Conservation (phyloP, 1,284 basidiomycete species). For the Erythrobasidium hasegawianum region DNA sequence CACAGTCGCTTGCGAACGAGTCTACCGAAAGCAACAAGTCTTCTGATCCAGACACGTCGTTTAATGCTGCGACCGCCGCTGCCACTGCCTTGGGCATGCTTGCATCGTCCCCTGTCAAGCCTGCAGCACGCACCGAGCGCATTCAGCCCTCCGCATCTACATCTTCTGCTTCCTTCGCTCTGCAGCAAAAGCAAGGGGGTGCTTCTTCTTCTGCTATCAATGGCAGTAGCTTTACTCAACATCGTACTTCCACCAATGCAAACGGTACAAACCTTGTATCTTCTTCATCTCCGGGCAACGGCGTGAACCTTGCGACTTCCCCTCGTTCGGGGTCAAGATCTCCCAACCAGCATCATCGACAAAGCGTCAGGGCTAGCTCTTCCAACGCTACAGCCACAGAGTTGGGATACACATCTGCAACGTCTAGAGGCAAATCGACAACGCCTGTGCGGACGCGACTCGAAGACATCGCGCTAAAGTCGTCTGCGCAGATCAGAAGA, state of each 20-base stretch:
- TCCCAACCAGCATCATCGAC: background rate
- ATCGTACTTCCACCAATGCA: background rate
- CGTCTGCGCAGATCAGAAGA: conserved; percentile 32
- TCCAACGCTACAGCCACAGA: too few relatives aligned
- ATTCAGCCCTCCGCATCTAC: background rate
- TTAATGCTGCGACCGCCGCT: conserved; percentile 30
- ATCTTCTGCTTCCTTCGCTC: background rate
- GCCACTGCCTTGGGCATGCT: conserved; percentile 32
- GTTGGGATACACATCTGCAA: background rate
- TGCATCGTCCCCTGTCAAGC: conserved; percentile 27
- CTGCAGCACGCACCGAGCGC: background rate
- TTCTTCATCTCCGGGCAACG: background rate
- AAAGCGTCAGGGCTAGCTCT: background rate
- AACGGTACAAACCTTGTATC: background rate
- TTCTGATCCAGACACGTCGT: conserved; percentile 19
- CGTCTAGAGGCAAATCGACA: conserved; percentile 4
- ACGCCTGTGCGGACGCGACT: conserved; percentile 27
- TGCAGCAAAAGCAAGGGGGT: too few relatives aligned
- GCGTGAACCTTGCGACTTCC: background rate
- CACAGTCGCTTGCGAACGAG: background rate
- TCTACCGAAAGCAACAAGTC: background rate
- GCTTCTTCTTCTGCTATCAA: too few relatives aligned
- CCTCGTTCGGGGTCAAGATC: background rate
- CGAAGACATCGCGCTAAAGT: conserved; percentile 32
- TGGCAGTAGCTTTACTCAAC: conserved; percentile 1